Conservation (phyloP, 2,329 filamentous ascomycete species). For the Curvularia sp. region DNA sequence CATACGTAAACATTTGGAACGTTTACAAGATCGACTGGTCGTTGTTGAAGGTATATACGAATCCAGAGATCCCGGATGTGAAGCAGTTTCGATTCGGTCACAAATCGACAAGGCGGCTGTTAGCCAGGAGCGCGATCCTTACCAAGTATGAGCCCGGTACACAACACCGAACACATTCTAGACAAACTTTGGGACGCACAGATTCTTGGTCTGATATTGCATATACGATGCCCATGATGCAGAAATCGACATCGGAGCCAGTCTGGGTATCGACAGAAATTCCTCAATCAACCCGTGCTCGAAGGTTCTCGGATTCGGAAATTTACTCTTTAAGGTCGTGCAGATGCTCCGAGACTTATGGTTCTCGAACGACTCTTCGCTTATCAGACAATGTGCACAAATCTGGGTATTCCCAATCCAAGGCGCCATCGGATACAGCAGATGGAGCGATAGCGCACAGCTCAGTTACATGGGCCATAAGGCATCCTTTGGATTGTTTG, state of each 20-base stretch:
- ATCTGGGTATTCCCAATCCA: constrained; percentile 1
- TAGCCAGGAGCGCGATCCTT: constrained; percentile 36
- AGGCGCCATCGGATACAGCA: constrained; percentile 15
- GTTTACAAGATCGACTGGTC: constrained; percentile 46
- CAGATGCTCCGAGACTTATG: constrained; percentile 4
- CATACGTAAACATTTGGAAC: constrained; percentile 45
- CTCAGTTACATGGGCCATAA: not conserved
- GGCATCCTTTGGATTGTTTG: constrained; percentile 12
- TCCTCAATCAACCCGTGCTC: not conserved
- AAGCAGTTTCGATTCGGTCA: constrained; percentile 32
- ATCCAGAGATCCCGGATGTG: constrained; percentile 30
- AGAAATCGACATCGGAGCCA: constrained; percentile 12
- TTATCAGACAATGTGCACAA: not conserved
- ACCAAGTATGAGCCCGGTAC: constrained; percentile 37
- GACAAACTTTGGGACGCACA: constrained; percentile 1
- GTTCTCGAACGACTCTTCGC: constrained; percentile 14
- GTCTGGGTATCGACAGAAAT: not conserved
- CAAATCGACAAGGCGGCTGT: constrained; percentile 35
- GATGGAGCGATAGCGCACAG: not conserved
- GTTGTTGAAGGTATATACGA: constrained; percentile 35
- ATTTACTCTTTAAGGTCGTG: constrained; percentile 1
- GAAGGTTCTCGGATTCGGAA: not conserved
- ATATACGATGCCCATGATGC: constrained; percentile 3
- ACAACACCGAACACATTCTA: constrained; percentile 21
- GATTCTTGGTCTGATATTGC: constrained; percentile 36